These are phyloP conservation scores for Boletus huronensis DNA, from an alignment of 768 basidiomycete species.

Conservation along the genomic window DNA sequence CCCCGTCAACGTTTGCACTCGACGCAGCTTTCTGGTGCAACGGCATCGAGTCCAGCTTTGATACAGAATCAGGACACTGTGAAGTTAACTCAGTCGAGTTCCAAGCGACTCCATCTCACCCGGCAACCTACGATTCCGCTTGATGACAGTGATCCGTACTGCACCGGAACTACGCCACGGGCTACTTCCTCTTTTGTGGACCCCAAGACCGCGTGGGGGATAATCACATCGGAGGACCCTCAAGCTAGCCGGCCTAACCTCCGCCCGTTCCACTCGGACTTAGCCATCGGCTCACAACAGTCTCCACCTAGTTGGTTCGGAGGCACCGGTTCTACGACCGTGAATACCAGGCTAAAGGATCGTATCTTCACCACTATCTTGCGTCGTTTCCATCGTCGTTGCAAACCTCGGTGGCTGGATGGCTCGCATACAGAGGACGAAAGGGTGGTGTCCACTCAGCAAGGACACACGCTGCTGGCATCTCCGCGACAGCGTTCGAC, in stretches of 20 bases:
- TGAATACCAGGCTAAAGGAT: slow-evolving; percentile 92
- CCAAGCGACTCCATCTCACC: slow-evolving; percentile 41
- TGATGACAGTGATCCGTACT: slow-evolving; percentile 43
- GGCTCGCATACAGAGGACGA: slow-evolving; percentile 54
- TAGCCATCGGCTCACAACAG: slow-evolving; percentile 26
- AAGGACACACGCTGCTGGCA: slow-evolving; percentile 27
- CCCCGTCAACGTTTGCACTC: slow-evolving; percentile 38
- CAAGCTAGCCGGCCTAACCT: slow-evolving; percentile 31
- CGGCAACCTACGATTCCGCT: slow-evolving; percentile 37
- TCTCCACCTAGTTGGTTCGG: slow-evolving; percentile 62
- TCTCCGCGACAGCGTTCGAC: slow-evolving; percentile 13
- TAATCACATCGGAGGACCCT: slow-evolving; percentile 26
- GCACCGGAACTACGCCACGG: slow-evolving; percentile 35
- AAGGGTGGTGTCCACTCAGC: slow-evolving; percentile 45
- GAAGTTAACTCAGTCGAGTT: slow-evolving; percentile 3
- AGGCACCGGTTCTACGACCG: slow-evolving; percentile 88
- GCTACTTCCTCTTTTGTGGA: slow-evolving; percentile 28
- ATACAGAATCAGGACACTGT: slow-evolving; percentile 32
- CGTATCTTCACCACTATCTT: slow-evolving; percentile 92
- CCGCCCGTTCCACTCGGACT: slow-evolving; percentile 41
- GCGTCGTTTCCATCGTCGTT: slow-evolving; percentile 61
- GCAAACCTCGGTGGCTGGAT: slow-evolving; percentile 30
- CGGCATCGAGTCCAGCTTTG: slow-evolving; percentile 72
- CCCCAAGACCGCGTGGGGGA: slow-evolving; percentile 16
- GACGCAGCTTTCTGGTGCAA: slow-evolving; percentile 46